Conservation (phyloP, 2,329 filamentous ascomycete species). For the Alternaria incomplexa region DNA sequence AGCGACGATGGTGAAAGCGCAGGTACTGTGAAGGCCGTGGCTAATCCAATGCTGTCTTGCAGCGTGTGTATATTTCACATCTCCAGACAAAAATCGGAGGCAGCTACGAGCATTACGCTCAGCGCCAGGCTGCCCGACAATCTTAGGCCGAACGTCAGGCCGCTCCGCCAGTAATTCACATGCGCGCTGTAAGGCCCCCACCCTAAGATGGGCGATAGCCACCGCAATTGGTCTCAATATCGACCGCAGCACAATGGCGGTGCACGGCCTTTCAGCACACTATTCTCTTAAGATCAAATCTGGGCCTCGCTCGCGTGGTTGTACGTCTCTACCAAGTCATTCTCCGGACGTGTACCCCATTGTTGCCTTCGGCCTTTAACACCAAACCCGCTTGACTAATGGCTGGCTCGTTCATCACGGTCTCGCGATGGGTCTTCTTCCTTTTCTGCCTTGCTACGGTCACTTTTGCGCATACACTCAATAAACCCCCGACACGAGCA, state of each 20-base stretch:
- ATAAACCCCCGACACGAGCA: background rate
- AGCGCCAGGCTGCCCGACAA: background rate
- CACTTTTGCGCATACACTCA: background rate
- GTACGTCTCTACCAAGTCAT: background rate
- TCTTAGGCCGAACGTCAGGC: background rate
- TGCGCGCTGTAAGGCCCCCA: background rate
- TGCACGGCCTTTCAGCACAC: background rate
- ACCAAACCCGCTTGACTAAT: background rate
- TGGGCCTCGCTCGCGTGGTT: background rate
- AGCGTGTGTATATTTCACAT: background rate
- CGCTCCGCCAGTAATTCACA: background rate
- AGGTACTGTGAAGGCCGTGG: background rate
- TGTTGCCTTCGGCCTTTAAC: background rate
- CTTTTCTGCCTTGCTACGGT: background rate
- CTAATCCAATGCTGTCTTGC: background rate
- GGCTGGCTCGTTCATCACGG: background rate
- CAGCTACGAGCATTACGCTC: background rate
- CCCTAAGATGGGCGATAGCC: background rate
- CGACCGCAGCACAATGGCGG: background rate
- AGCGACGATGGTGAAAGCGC: background rate
- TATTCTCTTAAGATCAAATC: background rate
- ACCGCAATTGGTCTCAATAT: background rate
- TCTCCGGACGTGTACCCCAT: no score
- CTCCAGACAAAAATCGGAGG: background rate
- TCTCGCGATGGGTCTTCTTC: background rate